phyloP scores from a whole-genome alignment of 495 filamentous ascomycete species.

The Lepidopterella palustris region DNA sequence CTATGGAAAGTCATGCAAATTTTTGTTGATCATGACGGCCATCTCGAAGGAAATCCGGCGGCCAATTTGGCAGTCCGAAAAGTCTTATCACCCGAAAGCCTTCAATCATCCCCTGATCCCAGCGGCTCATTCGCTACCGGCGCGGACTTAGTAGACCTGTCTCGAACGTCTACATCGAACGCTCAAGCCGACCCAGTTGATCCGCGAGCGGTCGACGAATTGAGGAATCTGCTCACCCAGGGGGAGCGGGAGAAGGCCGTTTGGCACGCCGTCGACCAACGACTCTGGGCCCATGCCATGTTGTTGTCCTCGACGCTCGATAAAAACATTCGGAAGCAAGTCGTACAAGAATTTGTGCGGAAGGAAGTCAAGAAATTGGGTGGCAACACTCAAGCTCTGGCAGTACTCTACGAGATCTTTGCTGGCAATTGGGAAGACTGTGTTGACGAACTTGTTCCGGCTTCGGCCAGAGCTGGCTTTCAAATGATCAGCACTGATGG shows the following conservation, averaged over 20 bases:
- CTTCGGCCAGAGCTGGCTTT: conserved; percentile 83
- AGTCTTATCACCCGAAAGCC: conserved; percentile 60
- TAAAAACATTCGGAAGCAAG: conserved; percentile 74
- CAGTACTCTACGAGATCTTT: conserved; percentile 85
- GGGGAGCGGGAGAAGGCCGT: conserved; percentile 89
- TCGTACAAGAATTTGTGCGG: conserved; percentile 87
- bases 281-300: conserved; percentile 94
- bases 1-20: conserved; percentile 81
- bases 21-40: conserved; percentile 80
- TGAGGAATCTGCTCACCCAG: conserved; percentile 63
- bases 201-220: conserved; percentile 55
- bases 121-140: conserved; percentile 28
- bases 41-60: conserved; percentile 63
- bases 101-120: conserved; percentile 20
- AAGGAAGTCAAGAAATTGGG: conserved; percentile 78
- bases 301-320: conserved; percentile 74
- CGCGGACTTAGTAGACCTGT: conserved; percentile 22
- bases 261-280: conserved; percentile 89
- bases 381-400: conserved; percentile 72
- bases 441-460: conserved; percentile 93
- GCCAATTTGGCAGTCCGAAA: conserved; percentile 67
- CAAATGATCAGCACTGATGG: conserved; percentile 71
- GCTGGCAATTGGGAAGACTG: conserved; percentile 92
- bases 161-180: conserved; percentile 32
- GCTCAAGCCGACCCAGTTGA: conserved; percentile 57